Base-by-base conservation (phyloP, 2,329 filamentous ascomycete genomes). In the Fusarium sp. region DNA sequence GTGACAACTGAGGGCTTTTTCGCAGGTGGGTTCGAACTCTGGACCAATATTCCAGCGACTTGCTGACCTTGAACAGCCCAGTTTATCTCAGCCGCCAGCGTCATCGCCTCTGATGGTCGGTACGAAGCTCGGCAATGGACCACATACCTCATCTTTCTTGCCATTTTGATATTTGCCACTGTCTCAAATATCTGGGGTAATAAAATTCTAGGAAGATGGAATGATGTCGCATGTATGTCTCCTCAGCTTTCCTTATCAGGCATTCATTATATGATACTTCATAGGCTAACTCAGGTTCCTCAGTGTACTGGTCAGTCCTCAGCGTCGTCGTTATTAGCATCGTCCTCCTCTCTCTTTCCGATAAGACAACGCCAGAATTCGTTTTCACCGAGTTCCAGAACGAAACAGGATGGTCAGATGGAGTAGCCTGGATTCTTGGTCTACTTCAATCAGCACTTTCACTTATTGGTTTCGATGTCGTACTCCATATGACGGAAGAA, bases 381-480 rank as follows among this genome's bases (percentile, higher is more conserved):
- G 81, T 83, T 11, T 84, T 83, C 60, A 74, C 77, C 15, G 71
- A 80, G 20, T 83, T 83, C 58, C 69, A 72, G 13, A 84, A 84
- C 69, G 75, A 77, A 33, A 81, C 79, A 2, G 80, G 80, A 8
- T 83, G 81, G 81, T 72, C 77, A 8, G 79, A 83, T 49, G 82
- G 82, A 3, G 72, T 83, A 40, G 75, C 82, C 0, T 84, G 82
- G 82, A 77, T 83, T 11, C 74, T 84, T 2, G 82, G 82, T 1
- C 71, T 84, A 2, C 72, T 84, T 6, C 82, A 81, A 70, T 78
- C 72, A 1, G 74, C 75, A 0, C 58, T 77, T 2, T 74, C 72
- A 27, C 74, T 78, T 10, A 77, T 75, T 10, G 80, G 79, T n/a
- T 84, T 82, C 61, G 82, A 83, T 63, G 81, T 79, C 6, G 77